Conservation (phyloP, 148 eudicot genomes). For the Rhododendron simsii region DNA sequence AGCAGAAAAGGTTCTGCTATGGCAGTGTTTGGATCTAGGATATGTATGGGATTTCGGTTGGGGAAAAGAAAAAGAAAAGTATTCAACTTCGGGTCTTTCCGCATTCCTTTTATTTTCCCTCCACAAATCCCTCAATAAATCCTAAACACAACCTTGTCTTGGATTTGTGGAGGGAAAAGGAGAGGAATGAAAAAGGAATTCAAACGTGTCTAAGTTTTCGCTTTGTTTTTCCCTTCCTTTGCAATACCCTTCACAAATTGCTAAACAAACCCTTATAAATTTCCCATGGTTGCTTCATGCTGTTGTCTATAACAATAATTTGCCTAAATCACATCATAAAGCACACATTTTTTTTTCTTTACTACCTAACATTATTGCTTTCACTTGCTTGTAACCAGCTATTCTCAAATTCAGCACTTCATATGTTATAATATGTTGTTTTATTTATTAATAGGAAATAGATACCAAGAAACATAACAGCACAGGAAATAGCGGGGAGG, state of each 20-base stretch:
- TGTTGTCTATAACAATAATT: background rate
- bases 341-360: too few species aligned
- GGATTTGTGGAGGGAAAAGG: too few species aligned
- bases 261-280: background rate
- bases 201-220: too few species aligned
- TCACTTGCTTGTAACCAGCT: background rate
- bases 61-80: background rate
- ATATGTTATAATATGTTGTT: background rate
- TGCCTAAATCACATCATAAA: background rate
- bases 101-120: background rate
- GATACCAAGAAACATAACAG: conserved; percentile 47
- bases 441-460: background rate
- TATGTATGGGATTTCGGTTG: background rate
- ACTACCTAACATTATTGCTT: background rate
- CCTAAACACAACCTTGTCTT: background rate
- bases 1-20: background rate
- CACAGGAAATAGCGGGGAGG: conserved; percentile 90
- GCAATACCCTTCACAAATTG: background rate
- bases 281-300: background rate
- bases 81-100: background rate
- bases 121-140: background rate
- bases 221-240: background rate
- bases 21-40: background rate
- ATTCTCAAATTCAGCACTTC: background rate
- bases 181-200: too few species aligned